These are phyloP conservation scores for Cubamyces sp. DNA, from an alignment of 768 basidiomycete genomes.

Conservation along the genomic window DNA sequence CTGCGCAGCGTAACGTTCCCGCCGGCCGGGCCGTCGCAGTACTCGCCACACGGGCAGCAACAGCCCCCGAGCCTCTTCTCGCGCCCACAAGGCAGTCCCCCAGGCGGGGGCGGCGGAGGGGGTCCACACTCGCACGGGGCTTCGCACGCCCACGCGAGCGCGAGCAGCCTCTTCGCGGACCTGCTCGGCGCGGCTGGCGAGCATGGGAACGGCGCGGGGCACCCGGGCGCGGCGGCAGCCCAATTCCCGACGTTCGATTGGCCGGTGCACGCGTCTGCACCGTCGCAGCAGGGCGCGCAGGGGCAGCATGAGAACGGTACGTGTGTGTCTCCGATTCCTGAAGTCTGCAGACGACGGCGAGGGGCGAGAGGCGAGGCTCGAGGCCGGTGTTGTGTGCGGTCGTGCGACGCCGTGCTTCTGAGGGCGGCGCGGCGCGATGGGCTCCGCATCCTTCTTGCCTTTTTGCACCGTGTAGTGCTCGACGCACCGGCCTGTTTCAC, in stretches of 20 bases:
- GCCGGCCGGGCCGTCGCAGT: slow-evolving; percentile 11
- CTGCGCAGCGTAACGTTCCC: slow-evolving; percentile 28
- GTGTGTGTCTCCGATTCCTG: not conserved
- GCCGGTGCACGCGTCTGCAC: slow-evolving; percentile 27
- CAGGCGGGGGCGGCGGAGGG: not conserved
- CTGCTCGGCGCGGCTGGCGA: slow-evolving; percentile 26
- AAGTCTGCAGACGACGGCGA: not conserved
- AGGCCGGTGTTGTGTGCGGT: not conserved
- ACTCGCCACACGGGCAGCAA: slow-evolving; percentile 25
- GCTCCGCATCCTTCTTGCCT: no score
- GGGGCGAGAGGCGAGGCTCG: no score
- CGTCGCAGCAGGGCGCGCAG: slow-evolving; percentile 16
- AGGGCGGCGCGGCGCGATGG: no score
- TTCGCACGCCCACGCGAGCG: slow-evolving; percentile 17
- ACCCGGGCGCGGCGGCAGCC: not conserved
- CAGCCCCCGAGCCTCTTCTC: slow-evolving; percentile 15
- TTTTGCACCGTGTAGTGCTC: not conserved
- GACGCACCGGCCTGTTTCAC: not conserved
- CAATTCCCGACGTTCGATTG: slow-evolving; percentile 31
- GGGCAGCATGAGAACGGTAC: slow-evolving; percentile 26
- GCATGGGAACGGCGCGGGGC: slow-evolving; percentile 21
- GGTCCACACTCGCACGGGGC: not conserved
- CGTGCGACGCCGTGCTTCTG: not conserved
- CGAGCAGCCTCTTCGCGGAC: slow-evolving; percentile 31
- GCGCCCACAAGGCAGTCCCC: not conserved